Percentiles rank a stretch among this genome's conserved stretches.
Evolutionary conservation across 768 basidiomycete genomes (phyloP).

Genomic region (Sistotremastrum niveocremeum): DNA sequence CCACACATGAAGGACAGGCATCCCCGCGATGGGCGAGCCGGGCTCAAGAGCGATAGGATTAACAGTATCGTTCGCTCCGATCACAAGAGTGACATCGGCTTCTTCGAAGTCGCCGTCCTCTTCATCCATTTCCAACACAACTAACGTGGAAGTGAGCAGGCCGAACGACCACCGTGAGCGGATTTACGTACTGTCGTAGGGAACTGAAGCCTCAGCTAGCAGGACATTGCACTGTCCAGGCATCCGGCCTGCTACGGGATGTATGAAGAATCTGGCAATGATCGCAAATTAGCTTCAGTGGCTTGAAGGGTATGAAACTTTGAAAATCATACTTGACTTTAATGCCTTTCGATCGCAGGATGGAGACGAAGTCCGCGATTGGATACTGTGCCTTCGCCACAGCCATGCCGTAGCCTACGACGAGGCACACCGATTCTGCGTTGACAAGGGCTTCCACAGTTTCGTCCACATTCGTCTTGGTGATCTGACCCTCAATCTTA

Average conservation of each 20-base stretch:
- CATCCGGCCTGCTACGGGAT: conserved; percentile 88
- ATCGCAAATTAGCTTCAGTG: background rate
- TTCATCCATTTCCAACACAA: conserved; percentile 88
- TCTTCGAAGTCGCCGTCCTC: conserved; percentile 86
- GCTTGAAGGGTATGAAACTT: background rate
- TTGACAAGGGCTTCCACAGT: conserved; percentile 66
- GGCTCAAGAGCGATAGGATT: conserved; percentile 83
- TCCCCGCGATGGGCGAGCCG: conserved; percentile 79
- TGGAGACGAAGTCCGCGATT: conserved; percentile 58
- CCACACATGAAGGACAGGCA: conserved; percentile 89
- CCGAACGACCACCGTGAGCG: background rate
- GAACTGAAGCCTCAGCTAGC: conserved; percentile 79
- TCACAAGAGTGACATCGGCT: conserved; percentile 82
- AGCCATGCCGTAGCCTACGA: conserved; percentile 85
- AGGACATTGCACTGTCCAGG: conserved; percentile 91
- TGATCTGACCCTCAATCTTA: conserved; percentile 76
- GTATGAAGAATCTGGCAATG: conserved; percentile 56
- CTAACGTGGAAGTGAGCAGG: conserved; percentile 23
- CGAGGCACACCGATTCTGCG: conserved; percentile 52
- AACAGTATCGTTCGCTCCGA: conserved; percentile 87
- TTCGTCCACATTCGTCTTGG: conserved; percentile 67
- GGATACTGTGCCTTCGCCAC: conserved; percentile 81
- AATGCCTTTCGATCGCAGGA: conserved; percentile 59
- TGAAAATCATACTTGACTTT: conserved; percentile 34
- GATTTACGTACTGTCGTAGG: conserved; percentile 60